Conservation (phyloP, 1,284 basidiomycete species). For the Pterula multifida region DNA sequence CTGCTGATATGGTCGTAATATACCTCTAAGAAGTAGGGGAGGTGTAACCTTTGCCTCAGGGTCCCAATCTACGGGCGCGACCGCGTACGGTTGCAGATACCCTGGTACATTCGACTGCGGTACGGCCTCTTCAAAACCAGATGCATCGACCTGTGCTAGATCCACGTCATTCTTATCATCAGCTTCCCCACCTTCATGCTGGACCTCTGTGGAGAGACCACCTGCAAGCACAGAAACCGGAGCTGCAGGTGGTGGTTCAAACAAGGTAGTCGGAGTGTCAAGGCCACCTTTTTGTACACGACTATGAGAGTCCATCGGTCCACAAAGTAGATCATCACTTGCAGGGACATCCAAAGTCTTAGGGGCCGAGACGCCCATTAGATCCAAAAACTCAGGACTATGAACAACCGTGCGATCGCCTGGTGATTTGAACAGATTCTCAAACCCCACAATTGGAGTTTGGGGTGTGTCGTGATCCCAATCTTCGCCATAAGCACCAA, state of each 20-base stretch:
- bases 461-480: neutral
- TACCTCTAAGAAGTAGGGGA: conserved; percentile 79
- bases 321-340: no score
- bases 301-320: no score
- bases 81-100: conserved; percentile 55
- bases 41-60: conserved; percentile 47
- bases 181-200: neutral
- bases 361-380: no score
- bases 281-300: no score
- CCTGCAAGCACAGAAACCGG: no score
- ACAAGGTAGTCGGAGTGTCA: no score
- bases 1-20: conserved; percentile 89
- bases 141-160: neutral
- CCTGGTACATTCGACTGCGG: conserved; percentile 12
- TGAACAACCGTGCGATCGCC: neutral
- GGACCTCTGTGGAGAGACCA: no score
- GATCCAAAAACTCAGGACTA: no score
- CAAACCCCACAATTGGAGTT: neutral
- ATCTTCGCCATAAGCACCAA: neutral
- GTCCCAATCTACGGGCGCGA: conserved; percentile 56
- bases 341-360: no score
- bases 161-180: neutral
- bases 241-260: no score
- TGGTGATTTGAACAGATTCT: neutral
- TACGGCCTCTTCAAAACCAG: neutral